These are phyloP conservation scores for Cyclocybe aegerita DNA, from an alignment of 768 basidiomycete genomes.

Conservation along the genomic window DNA sequence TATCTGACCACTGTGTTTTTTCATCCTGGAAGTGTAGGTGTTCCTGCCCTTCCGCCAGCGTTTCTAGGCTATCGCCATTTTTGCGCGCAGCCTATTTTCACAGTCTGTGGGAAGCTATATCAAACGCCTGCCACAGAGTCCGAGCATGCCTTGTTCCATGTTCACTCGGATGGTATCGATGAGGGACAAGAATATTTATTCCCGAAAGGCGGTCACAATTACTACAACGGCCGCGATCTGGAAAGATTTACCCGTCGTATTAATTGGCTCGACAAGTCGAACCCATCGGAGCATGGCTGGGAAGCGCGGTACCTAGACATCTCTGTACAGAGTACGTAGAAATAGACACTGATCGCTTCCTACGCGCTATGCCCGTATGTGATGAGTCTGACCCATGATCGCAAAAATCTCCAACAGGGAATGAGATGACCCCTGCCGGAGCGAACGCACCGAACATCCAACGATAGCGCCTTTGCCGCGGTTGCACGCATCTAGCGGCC, in stretches of 20 bases:
- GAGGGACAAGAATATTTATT: conserved; percentile 24
- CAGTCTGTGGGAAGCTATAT: conserved; percentile 46
- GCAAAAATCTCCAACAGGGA: no score
- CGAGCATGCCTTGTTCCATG: conserved; percentile 46
- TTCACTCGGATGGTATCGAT: conserved; percentile 18
- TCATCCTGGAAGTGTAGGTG: conserved; percentile 33
- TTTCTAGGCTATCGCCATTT: conserved; percentile 54
- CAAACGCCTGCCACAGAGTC: conserved; percentile 42
- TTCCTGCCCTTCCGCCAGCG: conserved; percentile 54
- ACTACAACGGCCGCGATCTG: conserved; percentile 56
- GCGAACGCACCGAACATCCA: no score
- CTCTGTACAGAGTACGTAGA: conserved; percentile 2
- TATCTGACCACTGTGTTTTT: background rate
- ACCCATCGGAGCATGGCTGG: conserved; percentile 37
- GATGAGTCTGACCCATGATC: no score
- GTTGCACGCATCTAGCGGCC: no score
- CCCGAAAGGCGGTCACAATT: conserved; percentile 62
- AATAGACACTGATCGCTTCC: background rate
- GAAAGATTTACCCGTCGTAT: conserved; percentile 44
- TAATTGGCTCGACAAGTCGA: conserved; percentile 39
- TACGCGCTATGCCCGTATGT: no score
- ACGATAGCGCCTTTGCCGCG: background rate
- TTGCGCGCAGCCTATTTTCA: conserved; percentile 46
- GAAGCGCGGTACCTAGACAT: conserved; percentile 39
- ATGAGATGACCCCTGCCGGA: no score